Percentiles rank a stretch among this genome's conserved stretches.
These are phyloP conservation scores for Microbotryum lychnidis-dioicae DNA, from an alignment of 1,284 basidiomycete species.

Conservation along the genomic window DNA sequence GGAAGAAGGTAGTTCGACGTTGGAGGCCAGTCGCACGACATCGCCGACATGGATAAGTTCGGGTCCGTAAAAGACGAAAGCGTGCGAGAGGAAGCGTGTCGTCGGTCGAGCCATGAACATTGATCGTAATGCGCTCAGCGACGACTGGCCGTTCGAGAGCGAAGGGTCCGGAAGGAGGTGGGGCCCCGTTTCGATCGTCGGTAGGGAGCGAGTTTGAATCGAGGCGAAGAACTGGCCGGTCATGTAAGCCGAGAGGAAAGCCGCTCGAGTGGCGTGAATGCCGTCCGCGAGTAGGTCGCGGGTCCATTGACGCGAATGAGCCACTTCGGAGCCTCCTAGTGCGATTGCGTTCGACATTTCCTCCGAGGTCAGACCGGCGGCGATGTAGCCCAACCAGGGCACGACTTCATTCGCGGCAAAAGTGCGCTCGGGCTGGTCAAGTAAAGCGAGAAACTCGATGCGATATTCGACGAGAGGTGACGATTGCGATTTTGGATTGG, in stretches of 20 bases:
- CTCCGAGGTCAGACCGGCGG: background rate
- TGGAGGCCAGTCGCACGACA: slow-evolving; percentile 19
- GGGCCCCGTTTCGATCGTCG: slow-evolving; percentile 1
- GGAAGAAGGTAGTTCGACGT: slow-evolving; percentile 5
- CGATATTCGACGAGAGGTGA: background rate
- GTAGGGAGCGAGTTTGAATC: slow-evolving; percentile 20
- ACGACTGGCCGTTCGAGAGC: background rate
- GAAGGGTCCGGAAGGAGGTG: slow-evolving; percentile 12
- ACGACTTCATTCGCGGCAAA: slow-evolving; percentile 11
- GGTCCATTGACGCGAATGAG: too few species aligned
- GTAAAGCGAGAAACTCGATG: slow-evolving; percentile 17
- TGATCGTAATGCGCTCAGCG: background rate
- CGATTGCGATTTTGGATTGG: background rate
- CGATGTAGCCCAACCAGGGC: slow-evolving; percentile 22
- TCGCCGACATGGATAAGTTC: slow-evolving; percentile 22
- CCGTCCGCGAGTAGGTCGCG: too few species aligned
- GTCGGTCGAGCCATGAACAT: too few species aligned
- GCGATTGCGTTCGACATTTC: too few species aligned
- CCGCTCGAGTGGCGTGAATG: background rate
- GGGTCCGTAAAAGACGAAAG: slow-evolving; percentile 19
- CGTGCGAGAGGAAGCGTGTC: slow-evolving; percentile 15
- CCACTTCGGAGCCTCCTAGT: too few species aligned
- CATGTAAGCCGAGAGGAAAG: slow-evolving; percentile 12
- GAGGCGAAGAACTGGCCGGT: slow-evolving; percentile 15
- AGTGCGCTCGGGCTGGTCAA: slow-evolving; percentile 12